Base-by-base conservation (phyloP, 352 stramenopile genomes). In the Aphanomyces euteiches region DNA sequence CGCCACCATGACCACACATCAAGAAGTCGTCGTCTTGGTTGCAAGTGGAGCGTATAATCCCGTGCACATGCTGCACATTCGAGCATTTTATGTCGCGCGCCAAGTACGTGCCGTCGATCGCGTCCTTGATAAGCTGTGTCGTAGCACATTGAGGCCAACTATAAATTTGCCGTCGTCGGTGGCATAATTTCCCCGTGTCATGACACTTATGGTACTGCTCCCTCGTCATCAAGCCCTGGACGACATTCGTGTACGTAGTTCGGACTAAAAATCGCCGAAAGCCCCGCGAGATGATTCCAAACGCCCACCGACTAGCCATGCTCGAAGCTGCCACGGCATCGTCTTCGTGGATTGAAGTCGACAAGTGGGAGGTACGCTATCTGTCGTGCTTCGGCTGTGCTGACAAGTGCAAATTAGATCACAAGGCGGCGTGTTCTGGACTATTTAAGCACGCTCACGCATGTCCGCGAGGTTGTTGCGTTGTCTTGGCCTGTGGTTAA, bases 301-400 rank as follows among this genome's bases (percentile, higher is more conserved):
- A 86, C 69, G 75, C 81, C 7, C 83, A 90, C 64, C 81, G 85
- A 19, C 60, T 90, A 15, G 83, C 72, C 5, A 72, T 90, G 59
- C 82, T 89, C 28, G 85, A 92, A 58, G 77, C 83, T 7, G 83
- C 85, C 1, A 80, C 90, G 10, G 80, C 78, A 7, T 80, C 78
- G 3, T 90, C 83, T 0, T 90, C 83, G 13, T 92, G 85, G 85
- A 90, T 92, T 61, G 80, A 92, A 72, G 83, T 88, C n/a, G 82
- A 92, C 74, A 92, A 90, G 69, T 90, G 85, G 83, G 85, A 90
- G 59, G 59, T 67, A 19, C n/a, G 3, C 50, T 21, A 61, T 61
- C 17, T 17, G 15, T 37, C 54, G 28, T 28, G 28, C 28, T 28
- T 28, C 28, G 28, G 28, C 28, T 28, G 28, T 28, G 28, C 28